Base-by-base conservation (phyloP, 257 asterid genomes). In the Jasminum sambac region DNA sequence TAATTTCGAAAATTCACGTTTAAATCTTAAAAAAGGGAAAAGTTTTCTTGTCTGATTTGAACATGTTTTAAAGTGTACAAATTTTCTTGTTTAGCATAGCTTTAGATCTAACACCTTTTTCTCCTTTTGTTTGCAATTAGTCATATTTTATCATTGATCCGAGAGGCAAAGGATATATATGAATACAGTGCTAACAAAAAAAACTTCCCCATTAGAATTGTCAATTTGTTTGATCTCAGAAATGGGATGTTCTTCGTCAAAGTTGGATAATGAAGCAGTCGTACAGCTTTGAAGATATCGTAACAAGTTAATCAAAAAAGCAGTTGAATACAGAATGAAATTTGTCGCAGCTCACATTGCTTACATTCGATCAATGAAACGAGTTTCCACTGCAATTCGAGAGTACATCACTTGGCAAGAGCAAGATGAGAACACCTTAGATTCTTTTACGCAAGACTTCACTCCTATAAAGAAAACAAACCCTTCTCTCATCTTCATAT, bases 161-260 rank as follows among this genome's bases (percentile, higher is more conserved):
- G 59, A 48, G 11, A 21, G 36, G 62, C 9, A 14, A 8, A 55
- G 8, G 5, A 19, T 55, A 67, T 83, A 64, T 88, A 86, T 88
- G 92, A 81, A 83, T 84, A 77, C 81, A 78, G 83, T 79, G 77
- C 79, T 76, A 64, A 61, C 71, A 81, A 68, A 70, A 69, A 87
- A 87, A 71, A 76, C 60, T 75, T 67, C 71, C 67, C 63, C 72
- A 55, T 66, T 26, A 75, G 62, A 77, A 78, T 69, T 88, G 72
- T 41, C 80, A 63, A 66, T 86, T 85, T 26, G 87, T 83, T 80
- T 85, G 80, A 34, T 30, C 36, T 30, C 36, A 74, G 88, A 83
- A 66, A 91, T 94, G 99, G 99, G 99, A 83, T 94, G 99, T 77
- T 94, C 99, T 57, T 73, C 86, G 37, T 94, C 99, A 14, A 94